These are phyloP conservation scores for Erythrophleum ivorense DNA, from an alignment of 331 rosid genomes.

Conservation along the genomic window DNA sequence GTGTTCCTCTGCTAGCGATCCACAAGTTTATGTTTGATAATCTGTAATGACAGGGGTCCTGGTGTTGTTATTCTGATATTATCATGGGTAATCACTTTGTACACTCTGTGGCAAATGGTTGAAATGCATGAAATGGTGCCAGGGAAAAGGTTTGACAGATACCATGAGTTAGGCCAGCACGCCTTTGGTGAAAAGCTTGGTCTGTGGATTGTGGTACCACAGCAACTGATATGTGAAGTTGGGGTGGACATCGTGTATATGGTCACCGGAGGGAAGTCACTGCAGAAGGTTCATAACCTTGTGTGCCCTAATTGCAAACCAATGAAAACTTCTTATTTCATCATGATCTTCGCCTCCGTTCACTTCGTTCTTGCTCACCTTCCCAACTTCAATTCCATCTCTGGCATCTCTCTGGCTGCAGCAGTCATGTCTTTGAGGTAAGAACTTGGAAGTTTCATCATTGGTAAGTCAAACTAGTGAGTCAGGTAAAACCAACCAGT, in stretches of 20 bases:
- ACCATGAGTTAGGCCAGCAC: conserved; percentile 87
- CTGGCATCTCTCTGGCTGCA: conserved; percentile 89
- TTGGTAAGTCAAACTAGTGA: not conserved
- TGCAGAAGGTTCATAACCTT: conserved; percentile 66
- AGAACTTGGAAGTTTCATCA: not conserved
- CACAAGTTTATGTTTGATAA: too few relatives aligned
- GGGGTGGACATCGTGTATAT: conserved; percentile 77
- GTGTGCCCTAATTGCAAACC: conserved; percentile 52
- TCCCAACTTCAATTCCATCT: conserved; percentile 84
- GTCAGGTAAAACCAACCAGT: not conserved
- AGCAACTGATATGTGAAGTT: conserved; percentile 74
- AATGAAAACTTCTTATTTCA: conserved; percentile 65
- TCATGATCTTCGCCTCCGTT: conserved; percentile 89
- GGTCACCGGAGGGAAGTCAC: conserved; percentile 91
- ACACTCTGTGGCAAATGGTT: conserved; percentile 96
- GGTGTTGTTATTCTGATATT: conserved; percentile 69
- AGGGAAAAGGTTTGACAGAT: conserved; percentile 83
- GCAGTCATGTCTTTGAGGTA: conserved; percentile 92
- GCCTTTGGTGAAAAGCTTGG: conserved; percentile 95
- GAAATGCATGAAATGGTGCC: conserved; percentile 98
- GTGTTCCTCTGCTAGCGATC: too few relatives aligned
- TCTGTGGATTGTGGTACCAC: conserved; percentile 91
- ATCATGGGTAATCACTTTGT: conserved; percentile 84
- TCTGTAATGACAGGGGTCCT: conserved; percentile 72
- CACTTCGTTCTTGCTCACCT: conserved; percentile 90